Evolutionary conservation across 176 grass and related monocot genomes (phyloP).

Genomic region (Poa annua): DNA sequence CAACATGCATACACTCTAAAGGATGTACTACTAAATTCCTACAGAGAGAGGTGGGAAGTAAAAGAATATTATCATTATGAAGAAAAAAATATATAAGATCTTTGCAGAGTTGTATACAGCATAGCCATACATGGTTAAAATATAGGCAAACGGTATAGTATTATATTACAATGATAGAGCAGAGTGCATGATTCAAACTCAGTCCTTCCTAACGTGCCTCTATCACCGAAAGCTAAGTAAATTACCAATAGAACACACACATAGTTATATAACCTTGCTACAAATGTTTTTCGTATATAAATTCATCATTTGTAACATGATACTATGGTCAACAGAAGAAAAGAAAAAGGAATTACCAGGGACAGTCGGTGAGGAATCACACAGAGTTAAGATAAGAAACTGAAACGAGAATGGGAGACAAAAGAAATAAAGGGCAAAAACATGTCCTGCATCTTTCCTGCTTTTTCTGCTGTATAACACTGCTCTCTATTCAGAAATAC

Average conservation of each 20-base stretch:
- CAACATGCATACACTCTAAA: neutral
- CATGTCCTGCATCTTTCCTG: neutral
- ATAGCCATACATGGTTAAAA: neutral
- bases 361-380: neutral
- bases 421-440: neutral
- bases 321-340: neutral
- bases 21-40: neutral
- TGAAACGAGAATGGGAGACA: neutral
- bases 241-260: neutral
- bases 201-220: neutral
- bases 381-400: neutral
- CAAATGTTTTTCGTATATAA: neutral
- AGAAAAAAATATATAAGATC: slow-evolving; percentile 1
- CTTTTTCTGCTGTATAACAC: slow-evolving; percentile 9
- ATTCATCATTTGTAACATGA: neutral
- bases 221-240: neutral
- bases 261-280: neutral
- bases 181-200: neutral
- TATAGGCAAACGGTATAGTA: neutral
- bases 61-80: neutral
- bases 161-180: neutral
- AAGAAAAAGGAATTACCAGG: neutral
- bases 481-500: slow-evolving; percentile 2
- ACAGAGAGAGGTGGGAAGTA: neutral
- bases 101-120: neutral